Percentiles rank a stretch among this genome's conserved stretches.
phyloP scores from a whole-genome alignment of 2,329 filamentous ascomycete genomes.

The Sclerotinia glacialis region DNA sequence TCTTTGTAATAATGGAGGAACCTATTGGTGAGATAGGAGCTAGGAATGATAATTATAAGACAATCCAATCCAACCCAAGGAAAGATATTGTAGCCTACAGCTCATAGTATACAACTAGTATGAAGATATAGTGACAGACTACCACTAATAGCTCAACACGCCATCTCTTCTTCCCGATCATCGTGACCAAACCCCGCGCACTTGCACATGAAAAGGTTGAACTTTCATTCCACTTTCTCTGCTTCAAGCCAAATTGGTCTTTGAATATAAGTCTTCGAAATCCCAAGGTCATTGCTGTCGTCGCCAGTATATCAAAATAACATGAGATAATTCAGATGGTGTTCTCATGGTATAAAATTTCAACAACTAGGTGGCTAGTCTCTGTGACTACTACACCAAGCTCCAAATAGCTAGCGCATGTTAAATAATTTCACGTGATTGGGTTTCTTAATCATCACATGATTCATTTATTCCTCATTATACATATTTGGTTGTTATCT shows the following conservation, averaged over 20 bases:
- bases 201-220: neutral
- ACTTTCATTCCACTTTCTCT: neutral
- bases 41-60: no score
- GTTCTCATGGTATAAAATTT: neutral
- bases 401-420: neutral
- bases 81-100: no score
- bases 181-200: neutral
- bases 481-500: slow-evolving; percentile 6
- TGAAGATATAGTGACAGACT: no score
- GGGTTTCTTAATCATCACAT: neutral
- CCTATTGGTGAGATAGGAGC: no score
- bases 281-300: neutral
- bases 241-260: neutral
- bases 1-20: no score
- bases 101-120: no score
- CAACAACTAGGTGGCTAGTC: no score
- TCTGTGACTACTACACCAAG: neutral
- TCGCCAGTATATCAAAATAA: neutral
- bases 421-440: neutral
- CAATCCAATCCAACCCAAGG: no score
- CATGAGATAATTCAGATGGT: neutral
- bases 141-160: no score
- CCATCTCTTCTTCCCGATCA: neutral
- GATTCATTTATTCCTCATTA: neutral
- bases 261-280: no score